These are phyloP conservation scores for Talaromyces sp. DNA, from an alignment of 2,329 filamentous ascomycete genomes.

Conservation along the genomic window DNA sequence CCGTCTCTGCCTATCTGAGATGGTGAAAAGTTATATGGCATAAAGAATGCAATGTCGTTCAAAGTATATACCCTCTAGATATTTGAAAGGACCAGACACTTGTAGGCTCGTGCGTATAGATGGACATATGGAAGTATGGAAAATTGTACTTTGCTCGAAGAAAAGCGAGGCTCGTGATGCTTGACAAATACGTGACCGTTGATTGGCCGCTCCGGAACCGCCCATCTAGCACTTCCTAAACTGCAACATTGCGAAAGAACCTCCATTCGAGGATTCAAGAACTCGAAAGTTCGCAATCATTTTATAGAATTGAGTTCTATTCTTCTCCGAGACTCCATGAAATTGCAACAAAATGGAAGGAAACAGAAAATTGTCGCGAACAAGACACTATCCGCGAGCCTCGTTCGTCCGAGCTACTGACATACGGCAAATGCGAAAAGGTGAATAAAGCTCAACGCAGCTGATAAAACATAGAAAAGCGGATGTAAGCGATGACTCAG, in stretches of 20 bases:
- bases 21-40: background rate
- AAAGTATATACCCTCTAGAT: background rate
- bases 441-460: background rate
- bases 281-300: background rate
- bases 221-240: too few relatives aligned
- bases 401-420: conserved; percentile 5
- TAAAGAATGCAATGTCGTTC: background rate
- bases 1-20: background rate
- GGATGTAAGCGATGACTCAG: background rate
- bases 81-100: background rate
- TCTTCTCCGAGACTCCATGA: background rate
- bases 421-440: background rate
- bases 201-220: background rate
- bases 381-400: background rate
- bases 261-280: background rate
- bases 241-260: too few relatives aligned
- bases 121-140: background rate
- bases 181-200: background rate
- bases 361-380: background rate
- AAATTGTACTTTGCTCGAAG: background rate
- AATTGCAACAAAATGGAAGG: background rate
- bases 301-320: background rate
- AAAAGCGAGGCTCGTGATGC: background rate
- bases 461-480: background rate
- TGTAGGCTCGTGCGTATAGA: background rate